phyloP scores from a whole-genome alignment of 1,284 basidiomycete genomes.

The Ustilago trichophora region DNA sequence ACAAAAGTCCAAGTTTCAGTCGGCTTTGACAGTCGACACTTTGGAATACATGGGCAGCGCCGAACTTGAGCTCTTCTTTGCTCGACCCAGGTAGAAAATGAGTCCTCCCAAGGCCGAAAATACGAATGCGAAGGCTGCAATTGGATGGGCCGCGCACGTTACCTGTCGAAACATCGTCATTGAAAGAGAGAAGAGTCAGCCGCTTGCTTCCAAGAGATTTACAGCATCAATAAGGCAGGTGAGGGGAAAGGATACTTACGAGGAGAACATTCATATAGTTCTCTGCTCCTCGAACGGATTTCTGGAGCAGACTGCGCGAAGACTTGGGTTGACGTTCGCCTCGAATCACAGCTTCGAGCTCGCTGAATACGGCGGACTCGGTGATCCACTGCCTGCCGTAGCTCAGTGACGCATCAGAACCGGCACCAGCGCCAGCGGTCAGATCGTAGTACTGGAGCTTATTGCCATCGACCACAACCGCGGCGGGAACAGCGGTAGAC shows the following conservation, averaged over 20 bases:
- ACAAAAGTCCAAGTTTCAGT: no score
- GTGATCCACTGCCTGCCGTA: no score
- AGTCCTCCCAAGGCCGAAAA: conserved; percentile 17
- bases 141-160: conserved; percentile 22
- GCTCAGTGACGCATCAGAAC: no score
- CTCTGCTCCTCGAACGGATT: conserved; percentile 37
- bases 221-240: no score
- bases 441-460: conserved; percentile 47
- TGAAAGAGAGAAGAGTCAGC: no score
- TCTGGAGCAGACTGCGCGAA: conserved; percentile 40
- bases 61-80: conserved; percentile 1
- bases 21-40: conserved; percentile 42
- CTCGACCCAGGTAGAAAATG: conserved; percentile 31
- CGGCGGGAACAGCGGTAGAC: conserved; percentile 21
- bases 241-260: no score
- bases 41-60: conserved; percentile 38
- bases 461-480: conserved; percentile 51
- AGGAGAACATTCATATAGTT: conserved; percentile 22
- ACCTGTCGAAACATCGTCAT: no score
- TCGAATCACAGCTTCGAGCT: conserved; percentile 11
- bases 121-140: conserved; percentile 37
- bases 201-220: no score
- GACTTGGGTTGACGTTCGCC: conserved; percentile 35
- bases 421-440: no score
- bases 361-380: conserved; percentile 12